phyloP scores from a whole-genome alignment of 1,139 yeast species.

The Diutina pseudorugosa region DNA sequence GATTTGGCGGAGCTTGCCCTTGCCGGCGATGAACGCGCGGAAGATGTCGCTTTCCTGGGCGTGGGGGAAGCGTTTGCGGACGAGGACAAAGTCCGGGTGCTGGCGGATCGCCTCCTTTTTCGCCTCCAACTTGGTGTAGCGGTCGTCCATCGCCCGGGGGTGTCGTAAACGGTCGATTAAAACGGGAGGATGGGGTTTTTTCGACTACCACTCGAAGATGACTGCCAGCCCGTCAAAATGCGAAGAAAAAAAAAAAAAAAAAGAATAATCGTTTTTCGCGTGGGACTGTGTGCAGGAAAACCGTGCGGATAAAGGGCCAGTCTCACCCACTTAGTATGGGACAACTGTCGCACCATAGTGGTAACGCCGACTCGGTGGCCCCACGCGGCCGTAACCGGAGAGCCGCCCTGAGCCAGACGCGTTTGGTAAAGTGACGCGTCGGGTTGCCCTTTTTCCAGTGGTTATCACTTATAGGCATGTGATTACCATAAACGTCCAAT shows the following conservation, averaged over 20 bases:
- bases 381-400: too few species aligned
- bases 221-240: not conserved
- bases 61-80: conserved; percentile 34
- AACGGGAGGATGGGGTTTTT: too few species aligned
- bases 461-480: too few species aligned
- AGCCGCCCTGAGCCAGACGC: too few species aligned
- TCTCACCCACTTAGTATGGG: too few species aligned
- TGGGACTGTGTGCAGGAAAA: not conserved
- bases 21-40: conserved; percentile 49
- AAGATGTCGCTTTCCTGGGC: conserved; percentile 39
- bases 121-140: not conserved
- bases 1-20: conserved; percentile 43
- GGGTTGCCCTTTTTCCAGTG: too few species aligned
- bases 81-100: conserved; percentile 33
- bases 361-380: too few species aligned
- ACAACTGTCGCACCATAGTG: too few species aligned
- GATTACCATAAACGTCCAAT: too few species aligned
- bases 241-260: not conserved
- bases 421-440: too few species aligned
- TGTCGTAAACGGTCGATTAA: too few species aligned
- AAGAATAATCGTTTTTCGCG: not conserved
- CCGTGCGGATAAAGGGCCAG: too few species aligned
- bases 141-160: conserved; percentile 1
- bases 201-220: not conserved
- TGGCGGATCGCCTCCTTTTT: not conserved